These are phyloP conservation scores for Cryphonectria naterciae DNA, from an alignment of 2,329 filamentous ascomycete species.

Conservation along the genomic window DNA sequence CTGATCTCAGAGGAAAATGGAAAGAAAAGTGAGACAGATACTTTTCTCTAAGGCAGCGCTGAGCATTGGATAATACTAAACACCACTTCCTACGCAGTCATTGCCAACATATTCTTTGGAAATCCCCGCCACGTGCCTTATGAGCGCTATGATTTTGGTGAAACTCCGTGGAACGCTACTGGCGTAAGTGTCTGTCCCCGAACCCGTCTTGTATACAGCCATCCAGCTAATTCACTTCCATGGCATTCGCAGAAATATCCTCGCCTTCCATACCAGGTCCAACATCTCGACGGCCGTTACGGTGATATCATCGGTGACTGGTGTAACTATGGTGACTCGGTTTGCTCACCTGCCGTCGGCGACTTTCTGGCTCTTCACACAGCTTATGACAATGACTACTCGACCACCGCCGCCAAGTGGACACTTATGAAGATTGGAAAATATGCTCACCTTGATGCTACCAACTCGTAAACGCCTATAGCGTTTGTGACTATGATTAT, in stretches of 20 bases:
- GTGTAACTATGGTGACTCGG: slow-evolving; percentile 17
- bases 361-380: slow-evolving; percentile 9
- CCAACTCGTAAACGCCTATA: background rate
- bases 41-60: no score
- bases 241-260: slow-evolving; percentile 4
- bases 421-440: background rate
- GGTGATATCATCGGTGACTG: background rate
- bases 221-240: background rate
- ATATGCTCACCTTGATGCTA: background rate
- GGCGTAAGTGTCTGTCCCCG: background rate
- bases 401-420: slow-evolving; percentile 10
- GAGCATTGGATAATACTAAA: background rate
- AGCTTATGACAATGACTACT: slow-evolving; percentile 4
- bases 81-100: background rate
- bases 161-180: slow-evolving; percentile 9
- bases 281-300: slow-evolving; percentile 8
- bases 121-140: slow-evolving; percentile 19
- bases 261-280: slow-evolving; percentile 2
- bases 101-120: slow-evolving; percentile 13
- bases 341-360: slow-evolving; percentile 2
- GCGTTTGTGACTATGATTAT: no score
- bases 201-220: background rate
- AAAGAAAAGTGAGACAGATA: slow-evolving; percentile 1
- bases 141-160: slow-evolving; percentile 10
- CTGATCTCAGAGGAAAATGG: background rate